Evolutionary conservation across 2,329 filamentous ascomycete species (phyloP), one percentile per base, ranked within the genome.

Genomic region (Apiospora phragmitis): DNA sequence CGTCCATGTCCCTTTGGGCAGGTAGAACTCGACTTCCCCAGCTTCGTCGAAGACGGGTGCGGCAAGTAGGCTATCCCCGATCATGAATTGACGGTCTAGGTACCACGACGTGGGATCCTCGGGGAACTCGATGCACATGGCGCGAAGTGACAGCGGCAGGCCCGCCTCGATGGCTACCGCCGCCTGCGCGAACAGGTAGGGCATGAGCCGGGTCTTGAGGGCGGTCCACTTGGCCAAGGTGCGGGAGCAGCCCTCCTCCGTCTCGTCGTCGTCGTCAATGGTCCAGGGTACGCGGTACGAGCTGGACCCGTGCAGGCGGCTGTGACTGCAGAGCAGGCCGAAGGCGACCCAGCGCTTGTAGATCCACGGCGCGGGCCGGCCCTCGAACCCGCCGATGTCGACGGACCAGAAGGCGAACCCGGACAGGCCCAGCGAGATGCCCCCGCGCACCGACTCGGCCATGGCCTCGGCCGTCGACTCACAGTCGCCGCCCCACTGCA

Each of bases 321-420:
- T 92, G 79, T 94, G 92, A 12, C 88, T 89, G 74, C 90, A 93
- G 51, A 94, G 81, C 1, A 93, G 84, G 0, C 92, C 92, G 79
- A 93, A 93, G n/a, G 91, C 91, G 7, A 93, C 91, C 92, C 92
- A 94, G 67, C 92, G 89, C 82, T 93, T 94, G 81, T 94, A 94
- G 75, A 94, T 88, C 83, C 89, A 90, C 0, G 89, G 90, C 2
- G 85, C 86, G 4, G 92, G 91, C 4, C 81, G 86, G 3, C 92
- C 92, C 77, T 94, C 92, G 75, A 94, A 93, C 0, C 91, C 91
- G 67, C 91, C 91, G 74, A 93, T 93, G 76, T 93, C 91, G 73
- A 88, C 90, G 43, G 89, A 90, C 90, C 91, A 93, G 80, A 90
- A 92, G 16, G 88, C 86, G 78, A 90, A 92, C 2, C 90, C 90